Base-by-base conservation (phyloP, 2,329 filamentous ascomycete species). In the Graphilbum fragrans region DNA sequence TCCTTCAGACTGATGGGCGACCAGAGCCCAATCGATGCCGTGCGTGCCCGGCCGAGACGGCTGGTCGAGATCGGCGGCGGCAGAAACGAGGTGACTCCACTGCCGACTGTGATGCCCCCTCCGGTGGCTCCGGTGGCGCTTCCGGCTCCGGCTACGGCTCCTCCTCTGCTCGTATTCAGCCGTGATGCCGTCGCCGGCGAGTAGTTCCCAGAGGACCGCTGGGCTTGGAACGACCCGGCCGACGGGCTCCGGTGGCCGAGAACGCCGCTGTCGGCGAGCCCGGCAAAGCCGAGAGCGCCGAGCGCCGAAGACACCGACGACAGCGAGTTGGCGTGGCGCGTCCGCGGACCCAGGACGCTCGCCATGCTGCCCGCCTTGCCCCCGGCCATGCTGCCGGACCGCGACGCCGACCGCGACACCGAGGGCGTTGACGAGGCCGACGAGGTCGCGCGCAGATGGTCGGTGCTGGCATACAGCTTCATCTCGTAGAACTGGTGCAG, bases 401-500 rank as follows among this genome's bases (percentile, higher is more conserved):
- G 12, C 12, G 34, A 36, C 6, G 18, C 22, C 14, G 35, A 21
- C 1, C 42, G 37, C 3, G 41, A 35, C 38, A 19, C 32, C 9
- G 57, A 51, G 1, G 63, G 56, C 2, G 61, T 54, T 5, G 29
- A 31, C 11, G 29, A 31, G 29, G 29, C 29, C 0, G 60, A 54
- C 1, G 55, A 53, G 4, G 56, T 47, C 2, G 70, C 63, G 6
- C 77, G 71, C 3, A 90, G 62, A 53, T 92, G 84, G 25, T 88
- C 83, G 0, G 77, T 80, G 41, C 76, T 86, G 23, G 82, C 82
- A n/a, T 82, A 71, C 14, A 88, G 59, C 48, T 77, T 78, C 50
- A 90, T 74, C 45, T 88, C 82, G 55, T 86, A 90, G 41, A 77
- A 66, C 17, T 80, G 67, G 38, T 76, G 67, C 5, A 79, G 63